Evolutionary conservation across 2,329 filamentous ascomycete species (phyloP).

Genomic region (Keithomyces neogunnii): DNA sequence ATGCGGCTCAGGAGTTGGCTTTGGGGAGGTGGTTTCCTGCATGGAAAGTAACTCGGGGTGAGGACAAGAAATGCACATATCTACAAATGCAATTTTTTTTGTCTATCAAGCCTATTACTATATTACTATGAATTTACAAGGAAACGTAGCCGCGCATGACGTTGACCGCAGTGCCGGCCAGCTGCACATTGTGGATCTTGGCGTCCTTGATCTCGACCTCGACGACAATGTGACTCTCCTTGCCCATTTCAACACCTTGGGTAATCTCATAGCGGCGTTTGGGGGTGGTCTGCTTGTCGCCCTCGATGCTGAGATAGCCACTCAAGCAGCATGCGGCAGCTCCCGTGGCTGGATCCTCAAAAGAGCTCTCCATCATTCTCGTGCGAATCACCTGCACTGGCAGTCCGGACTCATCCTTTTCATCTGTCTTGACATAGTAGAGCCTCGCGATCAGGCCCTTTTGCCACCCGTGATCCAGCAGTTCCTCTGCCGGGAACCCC

Average conservation of each 20-base stretch:
- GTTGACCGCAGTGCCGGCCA: slow-evolving; percentile 25
- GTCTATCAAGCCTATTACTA: slow-evolving; percentile 11
- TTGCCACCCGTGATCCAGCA: slow-evolving; percentile 49
- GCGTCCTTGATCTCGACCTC: slow-evolving; percentile 28
- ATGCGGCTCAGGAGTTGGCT: slow-evolving; percentile 8
- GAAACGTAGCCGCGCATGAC: slow-evolving; percentile 26
- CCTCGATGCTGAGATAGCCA: slow-evolving; percentile 42
- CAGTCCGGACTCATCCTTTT: slow-evolving; percentile 18
- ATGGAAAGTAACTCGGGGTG: not conserved
- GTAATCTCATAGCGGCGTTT: slow-evolving; percentile 40
- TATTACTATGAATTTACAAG: slow-evolving; percentile 11
- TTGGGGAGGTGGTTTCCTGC: slow-evolving; percentile 1
- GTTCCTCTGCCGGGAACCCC: slow-evolving; percentile 21
- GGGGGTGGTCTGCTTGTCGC: slow-evolving; percentile 20
- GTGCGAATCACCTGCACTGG: slow-evolving; percentile 37
- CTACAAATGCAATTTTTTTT: not conserved
- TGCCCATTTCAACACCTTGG: slow-evolving; percentile 62
- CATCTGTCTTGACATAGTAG: slow-evolving; percentile 44
- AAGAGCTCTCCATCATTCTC: slow-evolving; percentile 46
- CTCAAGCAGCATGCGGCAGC: slow-evolving; percentile 51
- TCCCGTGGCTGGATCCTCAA: slow-evolving; percentile 56
- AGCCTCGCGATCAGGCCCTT: slow-evolving; percentile 45
- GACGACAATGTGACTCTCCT: slow-evolving; percentile 43
- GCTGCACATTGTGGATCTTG: slow-evolving; percentile 20
- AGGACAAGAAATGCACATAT: slow-evolving; percentile 1